A percentile compares a stretch with the other conserved stretches of the same genome.
phyloP scores from a whole-genome alignment of 495 filamentous ascomycete species.

The Aspergillus baeticus region DNA sequence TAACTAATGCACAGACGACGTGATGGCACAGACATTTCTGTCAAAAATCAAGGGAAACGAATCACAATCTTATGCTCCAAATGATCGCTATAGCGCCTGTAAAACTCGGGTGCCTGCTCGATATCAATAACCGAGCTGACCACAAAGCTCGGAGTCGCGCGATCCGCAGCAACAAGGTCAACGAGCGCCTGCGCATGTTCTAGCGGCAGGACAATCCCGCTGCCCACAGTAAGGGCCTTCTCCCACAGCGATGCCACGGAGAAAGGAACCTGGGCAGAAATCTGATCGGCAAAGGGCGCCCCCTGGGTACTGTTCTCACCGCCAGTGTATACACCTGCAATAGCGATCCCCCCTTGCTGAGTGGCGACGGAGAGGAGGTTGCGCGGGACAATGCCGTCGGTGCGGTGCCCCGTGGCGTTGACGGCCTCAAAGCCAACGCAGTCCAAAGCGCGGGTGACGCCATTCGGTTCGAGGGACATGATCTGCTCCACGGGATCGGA shows the following conservation, averaged over 20 bases:
- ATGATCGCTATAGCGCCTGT: conserved; percentile 10
- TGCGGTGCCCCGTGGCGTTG: background rate
- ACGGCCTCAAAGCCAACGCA: conserved; percentile 16
- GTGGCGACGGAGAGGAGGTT: background rate
- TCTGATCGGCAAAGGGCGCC: background rate
- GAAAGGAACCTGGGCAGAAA: conserved; percentile 4
- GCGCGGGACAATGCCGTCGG: background rate
- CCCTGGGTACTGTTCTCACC: conserved; percentile 5
- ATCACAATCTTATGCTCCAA: conserved; percentile 14
- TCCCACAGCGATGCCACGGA: conserved; percentile 8
- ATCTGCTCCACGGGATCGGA: conserved; percentile 31
- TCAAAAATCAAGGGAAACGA: conserved; percentile 1
- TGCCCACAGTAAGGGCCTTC: conserved; percentile 12
- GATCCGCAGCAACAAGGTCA: conserved; percentile 14
- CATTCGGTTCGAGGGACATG: background rate
- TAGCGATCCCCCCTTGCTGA: conserved; percentile 7
- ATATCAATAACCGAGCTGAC: conserved; percentile 14
- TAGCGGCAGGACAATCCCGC: conserved; percentile 8
- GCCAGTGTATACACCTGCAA: conserved; percentile 12
- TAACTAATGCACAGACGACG: no score
- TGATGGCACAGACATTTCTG: no score
- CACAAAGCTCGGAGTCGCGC: conserved; percentile 18
- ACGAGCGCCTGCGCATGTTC: conserved; percentile 9
- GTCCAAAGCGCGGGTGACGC: conserved; percentile 9
- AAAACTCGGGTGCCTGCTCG: conserved; percentile 9